phyloP scores from a whole-genome alignment of 805 yeast species.

The Candida orba region DNA sequence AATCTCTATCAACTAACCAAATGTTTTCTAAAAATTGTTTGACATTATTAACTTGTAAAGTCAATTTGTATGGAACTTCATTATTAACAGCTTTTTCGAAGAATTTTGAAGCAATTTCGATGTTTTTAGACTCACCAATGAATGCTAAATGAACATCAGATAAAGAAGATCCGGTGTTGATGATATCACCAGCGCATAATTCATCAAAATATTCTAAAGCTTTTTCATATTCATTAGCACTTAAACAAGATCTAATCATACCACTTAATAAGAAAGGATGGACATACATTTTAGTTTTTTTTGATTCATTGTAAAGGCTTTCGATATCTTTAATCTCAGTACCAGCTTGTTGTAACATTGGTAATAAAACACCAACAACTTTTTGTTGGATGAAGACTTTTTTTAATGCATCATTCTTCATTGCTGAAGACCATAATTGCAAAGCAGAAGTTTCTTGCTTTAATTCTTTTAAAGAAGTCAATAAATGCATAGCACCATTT shows the following conservation, averaged over 20 bases:
- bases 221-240: conserved; percentile 54
- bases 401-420: conserved; percentile 35
- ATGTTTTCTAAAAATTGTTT: conserved; percentile 57
- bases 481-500: conserved; percentile 49
- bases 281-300: conserved; percentile 21
- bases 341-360: conserved; percentile 50
- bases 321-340: conserved; percentile 57
- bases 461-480: conserved; percentile 54
- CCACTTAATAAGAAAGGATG: conserved; percentile 52
- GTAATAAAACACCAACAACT: conserved; percentile 63
- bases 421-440: conserved; percentile 62
- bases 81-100: conserved; percentile 64
- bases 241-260: conserved; percentile 66
- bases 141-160: conserved; percentile 72
- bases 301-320: conserved; percentile 43
- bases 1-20: conserved; percentile 48
- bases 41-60: conserved; percentile 67
- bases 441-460: conserved; percentile 57
- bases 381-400: conserved; percentile 50
- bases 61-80: conserved; percentile 67
- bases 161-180: conserved; percentile 41
- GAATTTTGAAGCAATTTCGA: conserved; percentile 63
- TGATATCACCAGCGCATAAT: conserved; percentile 44
- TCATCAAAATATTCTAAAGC: conserved; percentile 61
- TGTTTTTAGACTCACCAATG: conserved; percentile 70